These are phyloP conservation scores for Plectosphaerella sp. DNA, from an alignment of 2,329 filamentous ascomycete genomes.

Conservation along the genomic window DNA sequence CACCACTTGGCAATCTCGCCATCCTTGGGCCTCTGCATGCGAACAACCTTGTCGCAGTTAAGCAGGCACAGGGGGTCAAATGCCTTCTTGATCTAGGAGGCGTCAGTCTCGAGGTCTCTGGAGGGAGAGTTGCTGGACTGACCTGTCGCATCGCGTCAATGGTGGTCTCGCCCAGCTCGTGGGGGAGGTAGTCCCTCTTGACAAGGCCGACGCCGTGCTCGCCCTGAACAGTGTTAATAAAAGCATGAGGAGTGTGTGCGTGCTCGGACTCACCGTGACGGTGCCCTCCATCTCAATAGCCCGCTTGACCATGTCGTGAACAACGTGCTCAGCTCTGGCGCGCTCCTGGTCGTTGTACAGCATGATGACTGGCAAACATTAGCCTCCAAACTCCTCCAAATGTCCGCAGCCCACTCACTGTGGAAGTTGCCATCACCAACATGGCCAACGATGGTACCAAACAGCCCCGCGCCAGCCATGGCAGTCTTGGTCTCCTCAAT, in stretches of 20 bases:
- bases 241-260: background rate
- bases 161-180: slow-evolving; percentile 69
- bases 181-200: slow-evolving; percentile 77
- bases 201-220: slow-evolving; percentile 82
- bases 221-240: slow-evolving; percentile 38
- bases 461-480: slow-evolving; percentile 36
- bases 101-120: background rate
- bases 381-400: slow-evolving; percentile 5
- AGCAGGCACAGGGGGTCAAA: slow-evolving; percentile 50
- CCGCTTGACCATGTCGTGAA: slow-evolving; percentile 81
- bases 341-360: slow-evolving; percentile 64
- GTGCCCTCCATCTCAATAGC: slow-evolving; percentile 83
- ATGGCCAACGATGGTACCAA: slow-evolving; percentile 59
- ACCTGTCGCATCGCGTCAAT: slow-evolving; percentile 82
- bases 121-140: slow-evolving; percentile 9
- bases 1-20: slow-evolving; percentile 44
- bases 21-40: slow-evolving; percentile 37
- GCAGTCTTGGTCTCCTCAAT: slow-evolving; percentile 66
- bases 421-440: slow-evolving; percentile 80
- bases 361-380: slow-evolving; percentile 39
- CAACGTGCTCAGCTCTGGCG: slow-evolving; percentile 61
- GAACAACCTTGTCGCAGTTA: slow-evolving; percentile 38
- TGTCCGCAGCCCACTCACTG: slow-evolving; percentile 32
- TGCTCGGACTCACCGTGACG: slow-evolving; percentile 63
- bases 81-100: slow-evolving; percentile 46